Conservation (phyloP, 202 grass and related monocot species). For the Digitaria exilis region DNA sequence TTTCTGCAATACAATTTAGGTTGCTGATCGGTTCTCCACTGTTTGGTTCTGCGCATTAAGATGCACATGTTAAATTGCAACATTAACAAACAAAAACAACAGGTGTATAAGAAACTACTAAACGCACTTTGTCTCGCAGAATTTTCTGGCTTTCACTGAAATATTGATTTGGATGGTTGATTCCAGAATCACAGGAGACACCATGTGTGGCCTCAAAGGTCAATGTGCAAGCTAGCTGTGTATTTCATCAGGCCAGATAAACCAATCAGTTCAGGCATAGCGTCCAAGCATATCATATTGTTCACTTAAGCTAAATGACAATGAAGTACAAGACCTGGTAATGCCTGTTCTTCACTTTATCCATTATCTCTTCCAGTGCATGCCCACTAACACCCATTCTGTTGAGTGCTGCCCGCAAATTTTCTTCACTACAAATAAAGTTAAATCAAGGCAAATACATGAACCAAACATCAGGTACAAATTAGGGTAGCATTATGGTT, state of each 20-base stretch:
- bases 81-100: neutral
- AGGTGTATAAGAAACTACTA: conserved; percentile 9
- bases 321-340: conserved; percentile 65
- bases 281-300: too few relatives aligned
- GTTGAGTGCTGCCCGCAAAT: conserved; percentile 91
- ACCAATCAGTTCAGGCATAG: conserved; percentile 9
- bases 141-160: conserved; percentile 85
- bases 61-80: conserved; percentile 33
- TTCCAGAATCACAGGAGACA: conserved; percentile 82
- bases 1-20: conserved; percentile 31
- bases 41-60: conserved; percentile 48
- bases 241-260: conserved; percentile 37
- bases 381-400: conserved; percentile 73
- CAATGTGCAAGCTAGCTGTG: conserved; percentile 96
- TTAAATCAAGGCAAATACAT: too few relatives aligned
- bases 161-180: conserved; percentile 99
- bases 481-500: neutral
- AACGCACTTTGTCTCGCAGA: conserved; percentile 59
- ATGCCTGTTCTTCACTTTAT: conserved; percentile 92
- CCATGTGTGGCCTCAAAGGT: conserved; percentile 85
- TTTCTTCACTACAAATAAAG: conserved; percentile 70
- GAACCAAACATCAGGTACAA: too few relatives aligned
- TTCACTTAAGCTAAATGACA: conserved; percentile 4
- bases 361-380: conserved; percentile 74
- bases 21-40: conserved; percentile 32